Percentiles rank a stretch among this genome's conserved stretches.
Evolutionary conservation across 1,284 basidiomycete genomes (phyloP).

Genomic region (Microbotryomycetes sp.): DNA sequence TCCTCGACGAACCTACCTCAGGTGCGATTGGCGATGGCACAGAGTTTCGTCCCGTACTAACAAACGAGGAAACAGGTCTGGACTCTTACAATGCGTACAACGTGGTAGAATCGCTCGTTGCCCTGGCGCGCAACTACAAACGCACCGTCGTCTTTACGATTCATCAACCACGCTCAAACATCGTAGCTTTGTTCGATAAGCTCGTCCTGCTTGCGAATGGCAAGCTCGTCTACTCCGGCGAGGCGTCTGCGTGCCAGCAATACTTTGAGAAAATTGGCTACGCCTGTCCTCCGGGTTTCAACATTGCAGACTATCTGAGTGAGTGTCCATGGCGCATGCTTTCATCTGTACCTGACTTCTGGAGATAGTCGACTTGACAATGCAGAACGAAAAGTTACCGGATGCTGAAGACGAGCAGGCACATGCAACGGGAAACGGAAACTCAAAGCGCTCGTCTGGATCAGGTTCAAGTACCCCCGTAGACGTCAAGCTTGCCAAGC

Average conservation of each 20-base stretch:
- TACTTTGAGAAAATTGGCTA: slow-evolving; percentile 75
- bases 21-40: slow-evolving; percentile 46
- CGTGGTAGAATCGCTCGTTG: slow-evolving; percentile 80
- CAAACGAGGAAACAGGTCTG: slow-evolving; percentile 61
- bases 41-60: not conserved
- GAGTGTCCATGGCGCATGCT: slow-evolving; percentile 39
- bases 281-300: slow-evolving; percentile 88
- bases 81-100: slow-evolving; percentile 94
- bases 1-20: slow-evolving; percentile 93
- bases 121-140: slow-evolving; percentile 78
- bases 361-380: slow-evolving; percentile 75
- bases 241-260: slow-evolving; percentile 61
- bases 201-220: slow-evolving; percentile 78
- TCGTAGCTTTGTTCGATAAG: slow-evolving; percentile 90
- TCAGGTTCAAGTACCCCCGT: slow-evolving; percentile 38
- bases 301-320: slow-evolving; percentile 93
- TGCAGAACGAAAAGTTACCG: slow-evolving; percentile 52
- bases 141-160: slow-evolving; percentile 97
- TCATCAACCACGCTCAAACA: slow-evolving; percentile 96
- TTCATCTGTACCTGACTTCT: not conserved
- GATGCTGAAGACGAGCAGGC: not conserved
- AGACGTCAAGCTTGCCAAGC: slow-evolving; percentile 51
- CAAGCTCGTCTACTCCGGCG: slow-evolving; percentile 73
- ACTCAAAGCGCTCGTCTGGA: slow-evolving; percentile 43
- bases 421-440: slow-evolving; percentile 36